Base-by-base conservation (phyloP, 805 yeast species). In the Cyberlindnera maclurae region DNA sequence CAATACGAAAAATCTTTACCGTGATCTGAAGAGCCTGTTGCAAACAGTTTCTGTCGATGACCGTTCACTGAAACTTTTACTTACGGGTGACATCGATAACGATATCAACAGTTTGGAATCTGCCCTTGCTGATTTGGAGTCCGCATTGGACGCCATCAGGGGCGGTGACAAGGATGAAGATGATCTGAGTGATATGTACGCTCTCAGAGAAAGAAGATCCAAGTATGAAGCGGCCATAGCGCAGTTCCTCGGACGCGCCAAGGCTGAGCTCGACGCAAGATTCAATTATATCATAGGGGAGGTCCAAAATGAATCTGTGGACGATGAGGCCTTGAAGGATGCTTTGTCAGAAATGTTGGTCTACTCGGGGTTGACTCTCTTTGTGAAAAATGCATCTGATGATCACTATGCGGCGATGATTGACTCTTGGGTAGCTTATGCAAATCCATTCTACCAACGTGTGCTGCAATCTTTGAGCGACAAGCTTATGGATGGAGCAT, bases 1-100 rank as follows among this genome's bases (percentile, higher is more conserved):
- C 32, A 89, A 89, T 60, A 84, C 83, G 58, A 85, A 84, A 51
- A 57, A 70, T n/a, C 64, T 88, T 17, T 81, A 79, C 68, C 75
- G 71, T 34, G 88, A 85, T 43, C 68, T 88, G 39, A 73, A 74
- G 29, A 75, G 71, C n/a, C 68, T 88, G 33, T 60, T 88, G 44
- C 71, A 73, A 35, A 81, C 85, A n/a, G 82, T 84, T 8, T 74
- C 79, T 40, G 67, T 87, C 20, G 78, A 79, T 45, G 73, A 74
- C 13, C 60, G 62, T 1, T 79, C 78, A 13, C 60, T 85, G 37
- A 55, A 57, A 8, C 57, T 64, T 16, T 59, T 86, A 24, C 55
- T 70, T 15, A 51, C 58, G 7, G 68, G 75, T 16, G 67, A 68
- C 12, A 71, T 82, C 16, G 71, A 73, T 42, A 65, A 68, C 13